These are phyloP conservation scores for Capsella rubella DNA, from an alignment of 441 rosid species.

Conservation along the genomic window DNA sequence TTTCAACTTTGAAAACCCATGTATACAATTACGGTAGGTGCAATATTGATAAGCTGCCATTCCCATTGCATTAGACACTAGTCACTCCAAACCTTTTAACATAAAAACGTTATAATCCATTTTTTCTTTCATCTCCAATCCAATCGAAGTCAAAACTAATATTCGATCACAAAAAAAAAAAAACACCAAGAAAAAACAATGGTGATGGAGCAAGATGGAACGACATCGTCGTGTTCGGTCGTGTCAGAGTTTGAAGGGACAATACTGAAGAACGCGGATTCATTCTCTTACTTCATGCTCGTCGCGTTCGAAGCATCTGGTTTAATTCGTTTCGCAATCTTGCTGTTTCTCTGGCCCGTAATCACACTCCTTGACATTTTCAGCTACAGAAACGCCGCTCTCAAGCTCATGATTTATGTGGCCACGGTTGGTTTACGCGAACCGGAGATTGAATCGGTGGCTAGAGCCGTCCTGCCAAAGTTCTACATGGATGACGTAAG, in stretches of 20 bases:
- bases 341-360: slow-evolving; percentile 71
- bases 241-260: slow-evolving; percentile 82
- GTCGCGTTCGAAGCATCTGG: slow-evolving; percentile 90
- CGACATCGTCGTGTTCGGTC: slow-evolving; percentile 53
- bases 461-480: slow-evolving; percentile 88
- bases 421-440: slow-evolving; percentile 64
- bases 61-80: slow-evolving; percentile 40
- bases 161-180: background rate
- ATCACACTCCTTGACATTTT: slow-evolving; percentile 55
- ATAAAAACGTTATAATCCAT: slow-evolving; percentile 38
- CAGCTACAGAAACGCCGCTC: slow-evolving; percentile 52
- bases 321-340: slow-evolving; percentile 62
- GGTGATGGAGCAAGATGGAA: background rate
- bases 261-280: slow-evolving; percentile 60
- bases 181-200: background rate
- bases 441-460: slow-evolving; percentile 75
- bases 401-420: slow-evolving; percentile 70
- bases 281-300: slow-evolving; percentile 84
- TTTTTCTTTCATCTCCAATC: slow-evolving; percentile 16
- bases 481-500: slow-evolving; percentile 80
- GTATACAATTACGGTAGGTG: slow-evolving; percentile 55
- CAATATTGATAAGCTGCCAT: slow-evolving; percentile 68
- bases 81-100: slow-evolving; percentile 57
- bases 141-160: background rate
- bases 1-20: slow-evolving; percentile 42